These are phyloP conservation scores for Saccharomyces paradoxus DNA, from an alignment of 805 yeast genomes.

Conservation along the genomic window DNA sequence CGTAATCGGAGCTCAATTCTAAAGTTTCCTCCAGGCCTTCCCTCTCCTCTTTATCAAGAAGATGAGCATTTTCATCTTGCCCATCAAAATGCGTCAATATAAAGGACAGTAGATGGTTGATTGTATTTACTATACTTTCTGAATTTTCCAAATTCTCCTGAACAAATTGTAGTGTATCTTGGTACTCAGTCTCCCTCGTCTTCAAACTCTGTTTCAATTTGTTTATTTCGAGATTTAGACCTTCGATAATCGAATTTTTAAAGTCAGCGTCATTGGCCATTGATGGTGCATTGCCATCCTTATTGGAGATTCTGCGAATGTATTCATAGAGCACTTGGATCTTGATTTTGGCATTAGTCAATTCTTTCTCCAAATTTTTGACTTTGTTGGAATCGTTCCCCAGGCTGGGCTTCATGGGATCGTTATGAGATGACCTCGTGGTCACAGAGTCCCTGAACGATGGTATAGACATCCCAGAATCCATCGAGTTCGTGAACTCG, in stretches of 20 bases:
- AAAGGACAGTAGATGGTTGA: conserved; percentile 16
- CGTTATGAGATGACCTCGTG: neutral
- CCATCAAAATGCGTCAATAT: conserved; percentile 9
- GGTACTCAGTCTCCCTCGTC: conserved; percentile 19
- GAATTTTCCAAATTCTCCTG: conserved; percentile 25
- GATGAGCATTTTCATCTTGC: neutral
- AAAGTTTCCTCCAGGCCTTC: conserved; percentile 16
- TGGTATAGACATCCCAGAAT: conserved; percentile 25
- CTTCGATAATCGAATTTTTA: conserved; percentile 2
- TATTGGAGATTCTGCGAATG: conserved; percentile 11
- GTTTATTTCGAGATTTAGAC: conserved; percentile 18
- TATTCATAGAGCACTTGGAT: conserved; percentile 30
- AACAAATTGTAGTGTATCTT: conserved; percentile 21
- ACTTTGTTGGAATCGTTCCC: neutral
- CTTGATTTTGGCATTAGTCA: conserved; percentile 36
- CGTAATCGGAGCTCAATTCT: conserved; percentile 17
- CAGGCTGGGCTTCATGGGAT: conserved; percentile 25
- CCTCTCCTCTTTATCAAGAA: conserved; percentile 15
- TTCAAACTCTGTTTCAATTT: conserved; percentile 24
- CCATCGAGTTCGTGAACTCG: neutral
- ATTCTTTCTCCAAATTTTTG: conserved; percentile 32
- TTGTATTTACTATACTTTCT: conserved; percentile 17
- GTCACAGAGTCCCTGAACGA: conserved; percentile 30
- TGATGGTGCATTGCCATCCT: neutral
- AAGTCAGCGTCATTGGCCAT: neutral